A percentile compares a stretch with the other conserved stretches of the same genome.
Evolutionary conservation across 2,329 filamentous ascomycete species (phyloP).

Genomic region (Penicillium polonicum): DNA sequence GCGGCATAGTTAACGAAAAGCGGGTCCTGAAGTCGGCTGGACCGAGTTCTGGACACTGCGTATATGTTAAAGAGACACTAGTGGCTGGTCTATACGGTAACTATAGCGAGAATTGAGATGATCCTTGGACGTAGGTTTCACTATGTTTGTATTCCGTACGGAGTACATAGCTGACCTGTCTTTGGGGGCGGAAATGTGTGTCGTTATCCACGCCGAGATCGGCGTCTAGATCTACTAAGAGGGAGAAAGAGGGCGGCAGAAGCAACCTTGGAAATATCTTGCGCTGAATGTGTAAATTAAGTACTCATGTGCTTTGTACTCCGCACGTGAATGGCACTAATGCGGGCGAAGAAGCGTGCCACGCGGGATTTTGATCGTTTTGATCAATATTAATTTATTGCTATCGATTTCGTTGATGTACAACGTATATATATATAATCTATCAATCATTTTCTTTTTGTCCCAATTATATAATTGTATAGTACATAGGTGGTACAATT

Average conservation of each 20-base stretch:
- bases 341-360: no score
- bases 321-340: not conserved
- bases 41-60: not conserved
- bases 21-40: not conserved
- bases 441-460: no score
- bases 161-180: not conserved
- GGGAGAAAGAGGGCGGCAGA: not conserved
- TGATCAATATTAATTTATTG: no score
- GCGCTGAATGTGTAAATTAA: not conserved
- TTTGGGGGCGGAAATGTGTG: not conserved
- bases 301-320: not conserved
- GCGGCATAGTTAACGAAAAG: not conserved
- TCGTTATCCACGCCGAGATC: not conserved
- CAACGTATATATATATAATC: no score
- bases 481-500: no score
- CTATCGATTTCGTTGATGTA: no score
- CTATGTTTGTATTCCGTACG: no score
- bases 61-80: not conserved
- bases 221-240: not conserved
- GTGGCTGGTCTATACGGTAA: not conserved
- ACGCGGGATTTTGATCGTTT: no score
- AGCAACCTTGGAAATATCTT: not conserved
- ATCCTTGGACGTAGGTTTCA: not conserved
- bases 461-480: no score
- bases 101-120: not conserved